phyloP scores from a whole-genome alignment of 345 rosid genomes.

The Citrus glauca region DNA sequence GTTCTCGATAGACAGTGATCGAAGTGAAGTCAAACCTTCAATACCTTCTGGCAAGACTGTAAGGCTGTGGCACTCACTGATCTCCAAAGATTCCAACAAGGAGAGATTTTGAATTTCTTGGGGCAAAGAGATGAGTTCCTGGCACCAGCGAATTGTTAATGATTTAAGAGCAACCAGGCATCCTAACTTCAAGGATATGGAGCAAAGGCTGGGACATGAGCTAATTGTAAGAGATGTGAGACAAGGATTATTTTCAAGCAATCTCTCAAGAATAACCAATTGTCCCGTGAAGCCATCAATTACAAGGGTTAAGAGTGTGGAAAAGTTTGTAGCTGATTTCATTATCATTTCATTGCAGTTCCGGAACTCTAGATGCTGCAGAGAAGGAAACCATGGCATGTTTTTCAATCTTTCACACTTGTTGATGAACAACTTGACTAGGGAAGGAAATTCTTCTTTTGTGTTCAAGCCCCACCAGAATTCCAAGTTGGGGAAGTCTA shows the following conservation, averaged over 20 bases:
- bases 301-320: slow-evolving; percentile 3
- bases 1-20: slow-evolving; percentile 11
- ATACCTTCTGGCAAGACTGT: not conserved
- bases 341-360: slow-evolving; percentile 1
- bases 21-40: slow-evolving; percentile 12
- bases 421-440: slow-evolving; percentile 1
- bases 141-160: slow-evolving; percentile 10
- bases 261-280: not conserved
- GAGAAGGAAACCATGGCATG: slow-evolving; percentile 6
- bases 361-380: slow-evolving; percentile 8
- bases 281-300: not conserved
- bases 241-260: slow-evolving; percentile 2
- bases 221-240: slow-evolving; percentile 4
- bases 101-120: slow-evolving; percentile 11
- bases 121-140: slow-evolving; percentile 9
- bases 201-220: slow-evolving; percentile 1
- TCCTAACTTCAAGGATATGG: not conserved
- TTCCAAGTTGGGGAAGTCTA: slow-evolving; percentile 4
- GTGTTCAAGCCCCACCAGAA: not conserved
- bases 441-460: slow-evolving; percentile 1
- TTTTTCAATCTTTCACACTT: slow-evolving; percentile 4
- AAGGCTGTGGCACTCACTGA: slow-evolving; percentile 12
- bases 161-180: not conserved
- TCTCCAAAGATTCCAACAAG: slow-evolving; percentile 12
- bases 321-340: not conserved